These are phyloP conservation scores for Neofusicoccum laricinum DNA, from an alignment of 2,329 filamentous ascomycete genomes.

Conservation along the genomic window DNA sequence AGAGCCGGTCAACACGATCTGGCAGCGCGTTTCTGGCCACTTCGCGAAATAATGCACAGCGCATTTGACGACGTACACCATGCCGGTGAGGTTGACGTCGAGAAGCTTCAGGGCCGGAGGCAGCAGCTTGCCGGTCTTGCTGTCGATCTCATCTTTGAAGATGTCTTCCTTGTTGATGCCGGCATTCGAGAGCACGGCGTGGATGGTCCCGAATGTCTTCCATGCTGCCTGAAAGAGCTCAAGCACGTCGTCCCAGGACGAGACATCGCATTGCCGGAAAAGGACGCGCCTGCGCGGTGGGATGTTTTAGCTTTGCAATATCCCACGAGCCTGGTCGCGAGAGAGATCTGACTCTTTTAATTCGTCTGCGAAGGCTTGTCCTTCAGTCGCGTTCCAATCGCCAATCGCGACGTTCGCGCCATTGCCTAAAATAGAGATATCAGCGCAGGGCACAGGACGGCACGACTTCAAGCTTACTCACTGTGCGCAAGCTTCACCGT, in stretches of 20 bases:
- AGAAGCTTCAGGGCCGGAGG: conserved; percentile 23
- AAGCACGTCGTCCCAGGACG: conserved; percentile 2
- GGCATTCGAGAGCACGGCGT: conserved; percentile 18
- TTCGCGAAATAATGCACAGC: conserved; percentile 25
- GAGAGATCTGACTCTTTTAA: neutral
- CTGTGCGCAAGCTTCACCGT: conserved; percentile 23
- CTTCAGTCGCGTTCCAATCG: conserved; percentile 20
- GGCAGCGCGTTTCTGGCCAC: conserved; percentile 18
- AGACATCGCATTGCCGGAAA: conserved; percentile 7
- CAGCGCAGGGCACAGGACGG: too few species aligned
- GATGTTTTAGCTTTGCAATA: neutral
- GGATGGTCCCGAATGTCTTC: conserved; percentile 12
- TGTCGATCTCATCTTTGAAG: conserved; percentile 17
- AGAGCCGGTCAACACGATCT: conserved; percentile 24
- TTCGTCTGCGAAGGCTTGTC: conserved; percentile 18
- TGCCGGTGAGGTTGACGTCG: conserved; percentile 23
- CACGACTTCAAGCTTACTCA: conserved; percentile 5
- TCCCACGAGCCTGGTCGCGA: too few species aligned
- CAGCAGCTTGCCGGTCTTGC: conserved; percentile 15
- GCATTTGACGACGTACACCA: conserved; percentile 23
- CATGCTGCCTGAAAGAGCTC: conserved; percentile 8
- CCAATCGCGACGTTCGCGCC: conserved; percentile 25
- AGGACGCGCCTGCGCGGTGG: neutral
- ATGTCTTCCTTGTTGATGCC: conserved; percentile 18
- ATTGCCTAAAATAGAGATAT: conserved; percentile 17